Evolutionary conservation across 2,329 filamentous ascomycete species (phyloP), one percentile per base, ranked within the genome.

Genomic region (Paecilomyces variotii): DNA sequence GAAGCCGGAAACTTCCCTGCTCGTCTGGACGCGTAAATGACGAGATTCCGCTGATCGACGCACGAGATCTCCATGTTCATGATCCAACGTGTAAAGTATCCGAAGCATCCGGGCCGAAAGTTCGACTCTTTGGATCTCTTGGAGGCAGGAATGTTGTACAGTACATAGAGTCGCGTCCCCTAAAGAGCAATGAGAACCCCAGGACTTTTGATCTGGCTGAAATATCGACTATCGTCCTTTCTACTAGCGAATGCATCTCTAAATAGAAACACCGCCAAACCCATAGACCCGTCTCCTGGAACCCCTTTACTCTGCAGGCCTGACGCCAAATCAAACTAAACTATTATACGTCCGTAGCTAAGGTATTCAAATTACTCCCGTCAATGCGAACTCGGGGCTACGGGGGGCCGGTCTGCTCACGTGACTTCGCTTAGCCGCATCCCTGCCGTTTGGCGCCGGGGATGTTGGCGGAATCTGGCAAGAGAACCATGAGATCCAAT

Each of bases 1-100:
- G 82, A 83, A 68, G 78, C 78, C 60, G 82, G 82, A 62, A 84
- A 80, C 66, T 84, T 84, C 73, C 82, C 82, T 30, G 74, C 71
- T 62, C 72, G 72, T 59, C 69, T 81, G 70, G 78, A 81, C 63
- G 71, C 74, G 67, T 80, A 79, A 61, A 70, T 64, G 57, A 58
- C 59, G 64, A 53, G 35, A 60, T 57, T 63, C 66, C 64, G 64
- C 68, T 63, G 63, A 66, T 66, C 69, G 63, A 63, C 53, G 62
- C 66, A 59, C 59, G 64, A 67, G 64, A 63, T 67, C 65, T 65
- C 64, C 65, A 65, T 67, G 65, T 68, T 61, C 68, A 67, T 64
- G 66, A 64, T 57, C 71, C 69, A 70, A 69, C 69, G 67, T 75
- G 71, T 74, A 74, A 65, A 74, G 66, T 75, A 74, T 67, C 65